phyloP scores from a whole-genome alignment of 129 eudicot species.

The Centaurea solstitialis region DNA sequence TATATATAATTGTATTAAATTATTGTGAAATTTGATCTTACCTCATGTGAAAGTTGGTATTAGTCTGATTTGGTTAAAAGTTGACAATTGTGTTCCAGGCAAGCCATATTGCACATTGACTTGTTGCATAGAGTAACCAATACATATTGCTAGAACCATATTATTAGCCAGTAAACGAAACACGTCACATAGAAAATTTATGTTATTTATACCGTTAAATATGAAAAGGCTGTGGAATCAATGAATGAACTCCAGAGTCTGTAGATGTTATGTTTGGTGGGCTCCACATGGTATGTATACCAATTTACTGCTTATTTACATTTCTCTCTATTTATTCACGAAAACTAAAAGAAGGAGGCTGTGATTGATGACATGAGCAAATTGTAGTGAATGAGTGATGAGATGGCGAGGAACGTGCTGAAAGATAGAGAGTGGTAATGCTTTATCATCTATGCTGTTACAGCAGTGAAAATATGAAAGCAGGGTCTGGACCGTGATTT shows the following conservation, averaged over 20 bases:
- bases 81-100: background rate
- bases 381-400: no score
- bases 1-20: background rate
- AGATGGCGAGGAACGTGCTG: no score
- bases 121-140: background rate
- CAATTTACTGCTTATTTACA: background rate
- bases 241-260: background rate
- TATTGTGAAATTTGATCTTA: background rate
- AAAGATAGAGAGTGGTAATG: no score
- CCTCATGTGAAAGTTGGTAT: background rate
- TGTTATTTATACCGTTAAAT: conserved; percentile 3
- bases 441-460: no score
- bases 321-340: background rate
- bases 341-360: background rate
- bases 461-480: no score
- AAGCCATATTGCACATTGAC: background rate
- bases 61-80: background rate
- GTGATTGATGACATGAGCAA: no score
- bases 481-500: no score
- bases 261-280: background rate
- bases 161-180: background rate
- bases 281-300: background rate
- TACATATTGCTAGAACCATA: background rate
- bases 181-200: background rate
- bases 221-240: background rate